A percentile compares a stretch with the other conserved stretches of the same genome.
These are phyloP conservation scores for Raphanus hybrid DNA, from an alignment of 441 rosid genomes.

Conservation along the genomic window DNA sequence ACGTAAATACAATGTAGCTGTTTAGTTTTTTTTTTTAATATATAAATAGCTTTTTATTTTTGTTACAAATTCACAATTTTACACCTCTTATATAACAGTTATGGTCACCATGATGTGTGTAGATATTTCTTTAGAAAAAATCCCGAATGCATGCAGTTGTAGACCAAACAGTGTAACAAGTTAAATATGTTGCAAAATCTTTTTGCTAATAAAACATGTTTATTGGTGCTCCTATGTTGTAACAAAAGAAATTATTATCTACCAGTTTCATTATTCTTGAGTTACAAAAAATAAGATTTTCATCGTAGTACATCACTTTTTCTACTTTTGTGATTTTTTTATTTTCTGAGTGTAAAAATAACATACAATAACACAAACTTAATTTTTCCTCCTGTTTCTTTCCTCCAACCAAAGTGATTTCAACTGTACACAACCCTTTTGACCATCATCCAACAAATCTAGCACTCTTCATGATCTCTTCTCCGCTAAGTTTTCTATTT, in stretches of 20 bases:
- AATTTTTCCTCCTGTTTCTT: not conserved
- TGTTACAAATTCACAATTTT: too few species aligned
- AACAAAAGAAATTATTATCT: not conserved
- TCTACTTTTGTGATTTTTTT: too few species aligned
- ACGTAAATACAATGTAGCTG: too few species aligned
- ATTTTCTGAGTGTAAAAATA: not conserved
- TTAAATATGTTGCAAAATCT: not conserved
- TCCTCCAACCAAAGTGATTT: not conserved
- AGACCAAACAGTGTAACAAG: not conserved
- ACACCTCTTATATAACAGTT: too few species aligned
- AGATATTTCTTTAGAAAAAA: not conserved
- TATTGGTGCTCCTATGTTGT: not conserved
- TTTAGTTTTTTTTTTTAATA: too few species aligned
- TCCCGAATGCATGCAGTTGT: not conserved
- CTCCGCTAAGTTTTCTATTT: not conserved
- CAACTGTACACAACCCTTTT: not conserved
- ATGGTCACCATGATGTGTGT: too few species aligned
- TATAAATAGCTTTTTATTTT: too few species aligned
- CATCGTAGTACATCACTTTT: not conserved
- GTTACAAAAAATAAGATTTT: not conserved
- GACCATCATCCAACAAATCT: not conserved
- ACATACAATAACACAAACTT: not conserved
- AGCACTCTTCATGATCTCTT: not conserved
- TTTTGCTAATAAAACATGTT: not conserved
- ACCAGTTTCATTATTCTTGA: not conserved